Conservation (phyloP, 306 rosid species). For the Cucumis hystrix region DNA sequence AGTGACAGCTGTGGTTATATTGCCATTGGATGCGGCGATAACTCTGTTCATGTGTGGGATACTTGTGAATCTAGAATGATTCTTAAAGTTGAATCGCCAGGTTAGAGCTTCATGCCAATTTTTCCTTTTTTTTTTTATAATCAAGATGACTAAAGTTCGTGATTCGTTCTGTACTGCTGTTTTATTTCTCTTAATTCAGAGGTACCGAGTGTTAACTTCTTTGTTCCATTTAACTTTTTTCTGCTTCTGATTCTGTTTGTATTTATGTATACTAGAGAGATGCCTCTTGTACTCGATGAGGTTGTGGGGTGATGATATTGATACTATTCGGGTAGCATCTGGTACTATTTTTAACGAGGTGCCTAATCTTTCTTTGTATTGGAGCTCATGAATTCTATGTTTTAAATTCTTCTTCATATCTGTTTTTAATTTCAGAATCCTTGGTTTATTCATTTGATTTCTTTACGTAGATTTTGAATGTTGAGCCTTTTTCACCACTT, state of each 20-base stretch:
- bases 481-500: background rate
- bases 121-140: background rate
- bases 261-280: slow-evolving; percentile 28
- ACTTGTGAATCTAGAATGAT: slow-evolving; percentile 27
- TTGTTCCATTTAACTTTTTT: background rate
- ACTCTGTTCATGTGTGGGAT: slow-evolving; percentile 84
- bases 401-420: background rate
- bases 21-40: slow-evolving; percentile 74
- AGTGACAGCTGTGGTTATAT: slow-evolving; percentile 18
- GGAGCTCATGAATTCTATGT: background rate
- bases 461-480: background rate
- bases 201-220: background rate
- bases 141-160: background rate
- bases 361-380: slow-evolving; percentile 13
- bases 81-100: slow-evolving; percentile 72
- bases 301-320: slow-evolving; percentile 79
- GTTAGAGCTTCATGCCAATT: slow-evolving; percentile 21
- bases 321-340: slow-evolving; percentile 68
- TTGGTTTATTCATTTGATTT: background rate
- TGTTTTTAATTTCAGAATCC: background rate
- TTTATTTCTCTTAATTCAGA: background rate
- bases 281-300: slow-evolving; percentile 91
- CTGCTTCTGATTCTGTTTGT: background rate
- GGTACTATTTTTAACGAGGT: slow-evolving; percentile 94
- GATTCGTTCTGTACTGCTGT: background rate